Evolutionary conservation across 192 early-diverging fungal genomes (phyloP).

Genomic region (Umbelopsis isabellina): DNA sequence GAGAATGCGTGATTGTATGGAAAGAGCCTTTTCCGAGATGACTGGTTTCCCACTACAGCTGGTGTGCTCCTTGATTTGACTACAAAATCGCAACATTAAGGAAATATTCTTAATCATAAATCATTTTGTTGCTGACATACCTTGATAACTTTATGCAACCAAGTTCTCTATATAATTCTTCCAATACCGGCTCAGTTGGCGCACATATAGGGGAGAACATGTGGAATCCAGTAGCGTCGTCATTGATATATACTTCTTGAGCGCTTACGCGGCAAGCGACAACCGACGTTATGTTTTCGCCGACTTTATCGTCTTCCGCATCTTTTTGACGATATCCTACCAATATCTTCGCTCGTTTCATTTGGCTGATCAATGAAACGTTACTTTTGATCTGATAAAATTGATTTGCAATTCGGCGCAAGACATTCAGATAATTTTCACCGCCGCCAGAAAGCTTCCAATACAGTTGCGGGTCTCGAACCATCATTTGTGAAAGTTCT

Average conservation of each 20-base stretch:
- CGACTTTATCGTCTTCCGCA: slow-evolving; percentile 18
- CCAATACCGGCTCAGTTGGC: slow-evolving; percentile 75
- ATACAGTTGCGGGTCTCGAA: slow-evolving; percentile 45
- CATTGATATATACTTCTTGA: slow-evolving; percentile 75
- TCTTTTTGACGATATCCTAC: slow-evolving; percentile 47
- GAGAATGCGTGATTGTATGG: slow-evolving; percentile 64
- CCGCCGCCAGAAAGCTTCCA: slow-evolving; percentile 44
- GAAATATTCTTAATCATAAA: not conserved
- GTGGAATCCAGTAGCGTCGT: slow-evolving; percentile 72
- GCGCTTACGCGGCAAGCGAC: slow-evolving; percentile 69
- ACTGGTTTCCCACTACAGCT: slow-evolving; percentile 51
- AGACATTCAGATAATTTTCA: slow-evolving; percentile 69
- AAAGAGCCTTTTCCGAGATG: slow-evolving; percentile 31
- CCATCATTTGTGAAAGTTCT: slow-evolving; percentile 70
- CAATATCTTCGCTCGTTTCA: slow-evolving; percentile 66
- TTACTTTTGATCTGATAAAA: slow-evolving; percentile 49
- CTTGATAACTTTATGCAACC: slow-evolving; percentile 70
- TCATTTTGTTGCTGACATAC: slow-evolving; percentile 41
- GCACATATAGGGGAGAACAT: slow-evolving; percentile 75
- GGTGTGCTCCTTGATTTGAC: slow-evolving; percentile 50
- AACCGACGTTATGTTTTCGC: slow-evolving; percentile 46
- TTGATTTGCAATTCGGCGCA: slow-evolving; percentile 76
- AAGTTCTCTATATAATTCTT: slow-evolving; percentile 66
- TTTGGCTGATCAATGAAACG: slow-evolving; percentile 50
- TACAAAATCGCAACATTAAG: not conserved